These are phyloP conservation scores for Didymella exigua DNA, from an alignment of 2,329 filamentous ascomycete genomes.

Conservation along the genomic window DNA sequence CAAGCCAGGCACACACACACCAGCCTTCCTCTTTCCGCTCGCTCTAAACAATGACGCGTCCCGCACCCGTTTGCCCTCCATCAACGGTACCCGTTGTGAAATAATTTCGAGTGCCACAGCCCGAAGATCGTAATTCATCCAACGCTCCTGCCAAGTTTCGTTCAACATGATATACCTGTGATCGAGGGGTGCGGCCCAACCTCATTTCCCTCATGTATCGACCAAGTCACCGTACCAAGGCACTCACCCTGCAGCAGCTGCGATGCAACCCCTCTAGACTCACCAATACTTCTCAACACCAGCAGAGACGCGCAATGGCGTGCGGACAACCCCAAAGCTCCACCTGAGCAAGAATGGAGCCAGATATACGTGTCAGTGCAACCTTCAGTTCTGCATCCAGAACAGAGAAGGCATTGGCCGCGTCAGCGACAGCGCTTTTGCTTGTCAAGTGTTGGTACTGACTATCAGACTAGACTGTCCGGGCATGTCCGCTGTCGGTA, in stretches of 20 bases:
- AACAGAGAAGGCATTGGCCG: too few relatives aligned
- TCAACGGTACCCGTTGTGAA: slow-evolving; percentile 7
- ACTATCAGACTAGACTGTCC: too few relatives aligned
- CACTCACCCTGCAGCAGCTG: background rate
- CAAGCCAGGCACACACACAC: slow-evolving; percentile 9
- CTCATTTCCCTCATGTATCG: background rate
- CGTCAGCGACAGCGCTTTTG: too few relatives aligned
- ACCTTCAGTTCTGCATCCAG: too few relatives aligned
- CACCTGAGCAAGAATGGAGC: background rate
- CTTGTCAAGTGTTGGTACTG: background rate
- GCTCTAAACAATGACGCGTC: slow-evolving; percentile 15
- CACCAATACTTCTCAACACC: background rate
- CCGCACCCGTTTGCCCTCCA: background rate
- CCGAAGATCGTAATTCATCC: background rate
- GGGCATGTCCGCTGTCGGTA: background rate
- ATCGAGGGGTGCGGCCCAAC: background rate
- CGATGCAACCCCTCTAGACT: background rate
- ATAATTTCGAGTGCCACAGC: slow-evolving; percentile 2
- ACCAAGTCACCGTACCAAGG: background rate
- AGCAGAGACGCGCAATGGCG: background rate
- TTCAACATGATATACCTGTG: background rate
- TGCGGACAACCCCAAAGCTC: background rate
- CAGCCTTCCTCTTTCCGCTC: slow-evolving; percentile 10
- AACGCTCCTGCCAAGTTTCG: background rate
- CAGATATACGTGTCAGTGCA: background rate